Evolutionary conservation across 1,139 yeast genomes (phyloP).

Genomic region (Trichomonascaceae sp.): DNA sequence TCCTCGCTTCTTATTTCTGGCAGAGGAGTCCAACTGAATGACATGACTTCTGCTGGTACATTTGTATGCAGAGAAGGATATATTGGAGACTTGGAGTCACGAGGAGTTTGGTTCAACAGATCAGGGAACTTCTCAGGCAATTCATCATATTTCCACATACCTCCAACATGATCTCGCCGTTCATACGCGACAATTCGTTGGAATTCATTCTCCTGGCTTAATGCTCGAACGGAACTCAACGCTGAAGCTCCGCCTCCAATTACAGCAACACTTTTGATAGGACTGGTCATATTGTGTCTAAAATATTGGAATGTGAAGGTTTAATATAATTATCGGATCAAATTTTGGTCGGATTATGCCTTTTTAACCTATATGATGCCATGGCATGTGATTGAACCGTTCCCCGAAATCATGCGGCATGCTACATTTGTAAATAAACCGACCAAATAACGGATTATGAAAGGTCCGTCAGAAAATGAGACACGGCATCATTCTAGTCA

Average conservation of each 20-base stretch:
- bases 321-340: not conserved
- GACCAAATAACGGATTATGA: not conserved
- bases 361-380: not conserved
- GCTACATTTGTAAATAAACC: not conserved
- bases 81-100: not conserved
- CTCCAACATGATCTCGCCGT: constrained; percentile 12
- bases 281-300: not conserved
- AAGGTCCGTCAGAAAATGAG: not conserved
- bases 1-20: constrained; percentile 1
- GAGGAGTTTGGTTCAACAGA: not conserved
- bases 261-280: constrained; percentile 13
- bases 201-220: constrained; percentile 21
- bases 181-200: constrained; percentile 12
- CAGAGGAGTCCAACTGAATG: constrained; percentile 3
- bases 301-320: not conserved
- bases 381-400: not conserved
- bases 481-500: not conserved
- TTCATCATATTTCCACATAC: constrained; percentile 11
- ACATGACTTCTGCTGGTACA: constrained; percentile 6
- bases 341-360: not conserved
- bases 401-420: not conserved
- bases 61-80: constrained; percentile 4
- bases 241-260: constrained; percentile 16
- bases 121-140: not conserved
- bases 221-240: constrained; percentile 10